These are phyloP conservation scores for Colletotrichum orchidophilum DNA, from an alignment of 2,329 filamentous ascomycete genomes.

Conservation along the genomic window DNA sequence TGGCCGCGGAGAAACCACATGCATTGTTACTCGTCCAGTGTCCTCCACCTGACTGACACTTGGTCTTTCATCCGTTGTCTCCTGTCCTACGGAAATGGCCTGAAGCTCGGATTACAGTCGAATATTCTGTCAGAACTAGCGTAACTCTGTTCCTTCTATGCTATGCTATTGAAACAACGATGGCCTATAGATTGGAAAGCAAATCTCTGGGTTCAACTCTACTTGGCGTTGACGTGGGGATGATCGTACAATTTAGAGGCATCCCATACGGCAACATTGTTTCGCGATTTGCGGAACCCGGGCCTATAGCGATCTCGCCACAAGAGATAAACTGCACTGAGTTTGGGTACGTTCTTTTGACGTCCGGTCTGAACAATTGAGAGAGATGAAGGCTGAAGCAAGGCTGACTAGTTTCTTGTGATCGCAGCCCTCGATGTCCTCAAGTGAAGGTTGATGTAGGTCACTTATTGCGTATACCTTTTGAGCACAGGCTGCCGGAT, in stretches of 20 bases:
- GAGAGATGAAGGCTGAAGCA: background rate
- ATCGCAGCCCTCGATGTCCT: conserved; percentile 51
- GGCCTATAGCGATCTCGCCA: background rate
- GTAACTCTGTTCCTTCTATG: background rate
- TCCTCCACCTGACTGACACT: background rate
- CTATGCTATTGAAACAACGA: background rate
- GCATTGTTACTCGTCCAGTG: background rate
- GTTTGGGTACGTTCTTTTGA: conserved; percentile 10
- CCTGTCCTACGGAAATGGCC: background rate
- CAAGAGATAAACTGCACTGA: conserved; percentile 4
- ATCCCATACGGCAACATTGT: conserved; percentile 24
- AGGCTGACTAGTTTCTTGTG: background rate
- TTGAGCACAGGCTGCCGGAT: conserved; percentile 33
- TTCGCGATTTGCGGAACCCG: conserved; percentile 10
- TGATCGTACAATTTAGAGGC: conserved; percentile 13
- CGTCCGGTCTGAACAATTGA: background rate
- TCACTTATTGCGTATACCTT: conserved; percentile 53
- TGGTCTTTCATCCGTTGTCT: background rate
- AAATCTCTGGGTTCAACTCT: conserved; percentile 11
- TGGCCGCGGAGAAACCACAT: background rate
- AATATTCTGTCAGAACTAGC: background rate
- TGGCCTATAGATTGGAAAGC: background rate
- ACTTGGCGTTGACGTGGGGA: background rate
- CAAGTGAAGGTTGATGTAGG: conserved; percentile 51
- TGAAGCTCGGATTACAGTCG: background rate